These are phyloP conservation scores for Tinospora cordifolia DNA, from an alignment of 164 flowering plant genomes.

Conservation along the genomic window DNA sequence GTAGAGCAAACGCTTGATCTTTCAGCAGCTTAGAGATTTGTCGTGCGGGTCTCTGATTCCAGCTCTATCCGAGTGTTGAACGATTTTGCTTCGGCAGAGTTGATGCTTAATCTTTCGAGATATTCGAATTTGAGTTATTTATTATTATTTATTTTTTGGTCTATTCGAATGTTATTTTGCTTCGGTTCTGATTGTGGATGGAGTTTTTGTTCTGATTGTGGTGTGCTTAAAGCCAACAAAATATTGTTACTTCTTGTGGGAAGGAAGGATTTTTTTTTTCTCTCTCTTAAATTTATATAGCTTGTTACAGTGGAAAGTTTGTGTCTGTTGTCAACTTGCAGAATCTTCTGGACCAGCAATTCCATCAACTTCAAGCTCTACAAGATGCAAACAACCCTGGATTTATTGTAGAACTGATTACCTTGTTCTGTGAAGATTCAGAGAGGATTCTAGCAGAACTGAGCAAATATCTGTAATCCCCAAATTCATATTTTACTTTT, in stretches of 20 bases:
- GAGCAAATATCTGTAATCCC: conserved; percentile 18
- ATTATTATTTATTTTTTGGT: too few species aligned
- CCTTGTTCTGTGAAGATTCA: conserved; percentile 21
- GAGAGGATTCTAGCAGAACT: conserved; percentile 20
- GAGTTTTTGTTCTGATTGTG: too few species aligned
- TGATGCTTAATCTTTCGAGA: too few species aligned
- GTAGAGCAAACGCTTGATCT: too few species aligned
- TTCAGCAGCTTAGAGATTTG: too few species aligned
- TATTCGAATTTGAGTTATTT: too few species aligned
- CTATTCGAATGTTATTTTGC: too few species aligned
- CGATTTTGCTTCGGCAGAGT: too few species aligned
- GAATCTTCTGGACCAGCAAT: conserved; percentile 25
- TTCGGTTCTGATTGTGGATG: too few species aligned
- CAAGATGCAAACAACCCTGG: conserved; percentile 24
- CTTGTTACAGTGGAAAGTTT: background rate
- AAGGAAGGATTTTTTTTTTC: background rate
- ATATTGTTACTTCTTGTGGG: background rate
- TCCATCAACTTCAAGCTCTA: conserved; percentile 21
- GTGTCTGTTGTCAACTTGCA: conserved; percentile 1
- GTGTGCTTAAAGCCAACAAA: too few species aligned
- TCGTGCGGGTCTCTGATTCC: too few species aligned
- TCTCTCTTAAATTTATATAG: background rate
- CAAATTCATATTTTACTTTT: background rate
- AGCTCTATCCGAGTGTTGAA: too few species aligned
- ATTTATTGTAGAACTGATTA: conserved; percentile 24